Conservation (phyloP, 179 eudicot species). For the Actinidia arguta region DNA sequence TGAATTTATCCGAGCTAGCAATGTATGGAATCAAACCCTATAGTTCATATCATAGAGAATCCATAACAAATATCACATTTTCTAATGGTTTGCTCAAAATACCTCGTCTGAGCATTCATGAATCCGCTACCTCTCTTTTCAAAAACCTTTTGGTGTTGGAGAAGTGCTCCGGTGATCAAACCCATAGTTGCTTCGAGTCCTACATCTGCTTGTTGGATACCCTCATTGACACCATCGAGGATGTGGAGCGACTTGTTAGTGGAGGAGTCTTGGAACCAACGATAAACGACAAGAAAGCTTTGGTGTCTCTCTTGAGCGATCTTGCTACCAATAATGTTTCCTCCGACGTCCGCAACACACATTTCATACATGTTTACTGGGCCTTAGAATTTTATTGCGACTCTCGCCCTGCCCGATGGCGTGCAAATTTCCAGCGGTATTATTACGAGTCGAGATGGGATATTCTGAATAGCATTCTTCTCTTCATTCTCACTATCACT, state of each 20-base stretch:
- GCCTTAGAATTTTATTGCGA: not conserved
- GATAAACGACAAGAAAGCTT: not conserved
- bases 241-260: not conserved
- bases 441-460: not conserved
- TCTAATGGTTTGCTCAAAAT: not conserved
- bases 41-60: not conserved
- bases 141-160: not conserved
- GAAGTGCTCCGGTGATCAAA: not conserved
- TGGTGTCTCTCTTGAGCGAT: not conserved
- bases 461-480: not conserved
- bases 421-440: not conserved
- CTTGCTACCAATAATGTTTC: too few species aligned
- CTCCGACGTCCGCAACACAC: not conserved
- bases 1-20: not conserved
- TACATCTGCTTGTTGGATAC: not conserved
- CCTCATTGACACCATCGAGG: not conserved
- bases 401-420: not conserved
- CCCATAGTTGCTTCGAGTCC: not conserved
- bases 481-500: not conserved
- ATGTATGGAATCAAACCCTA: not conserved
- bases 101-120: not conserved
- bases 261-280: not conserved
- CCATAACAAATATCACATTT: not conserved
- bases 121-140: not conserved
- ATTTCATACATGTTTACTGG: not conserved